These are phyloP conservation scores for Meripilus lineatus DNA, from an alignment of 1,284 basidiomycete species.

Conservation along the genomic window DNA sequence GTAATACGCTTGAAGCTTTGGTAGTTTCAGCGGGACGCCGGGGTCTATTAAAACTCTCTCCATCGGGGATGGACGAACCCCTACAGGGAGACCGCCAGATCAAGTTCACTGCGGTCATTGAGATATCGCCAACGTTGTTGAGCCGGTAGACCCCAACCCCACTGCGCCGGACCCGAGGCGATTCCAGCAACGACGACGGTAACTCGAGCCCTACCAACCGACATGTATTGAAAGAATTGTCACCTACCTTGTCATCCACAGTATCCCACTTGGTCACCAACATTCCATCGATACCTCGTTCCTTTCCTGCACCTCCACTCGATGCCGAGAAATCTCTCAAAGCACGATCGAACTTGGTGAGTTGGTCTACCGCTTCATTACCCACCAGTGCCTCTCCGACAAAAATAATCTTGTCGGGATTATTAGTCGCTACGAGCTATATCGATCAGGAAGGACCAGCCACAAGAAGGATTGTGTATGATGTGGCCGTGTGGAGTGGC, in stretches of 20 bases:
- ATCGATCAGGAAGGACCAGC: too few species aligned
- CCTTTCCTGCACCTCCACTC: constrained; percentile 54
- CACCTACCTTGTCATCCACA: constrained; percentile 81
- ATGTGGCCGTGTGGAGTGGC: too few species aligned
- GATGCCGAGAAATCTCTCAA: constrained; percentile 83
- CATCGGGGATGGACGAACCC: too few species aligned
- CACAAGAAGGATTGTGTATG: too few species aligned
- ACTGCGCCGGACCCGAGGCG: too few species aligned
- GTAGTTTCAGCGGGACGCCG: too few species aligned
- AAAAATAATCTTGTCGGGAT: constrained; percentile 93
- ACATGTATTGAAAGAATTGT: background rate
- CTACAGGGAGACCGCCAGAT: too few species aligned
- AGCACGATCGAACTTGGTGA: constrained; percentile 91
- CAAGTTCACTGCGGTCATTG: too few species aligned
- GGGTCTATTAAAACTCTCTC: too few species aligned
- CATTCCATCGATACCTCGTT: constrained; percentile 94
- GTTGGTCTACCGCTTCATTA: constrained; percentile 94
- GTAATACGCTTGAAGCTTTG: background rate
- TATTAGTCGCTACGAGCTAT: constrained; percentile 86
- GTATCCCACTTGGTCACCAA: constrained; percentile 97
- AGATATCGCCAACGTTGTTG: too few species aligned
- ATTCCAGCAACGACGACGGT: background rate
- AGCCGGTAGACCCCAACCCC: too few species aligned
- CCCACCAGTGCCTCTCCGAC: constrained; percentile 96
- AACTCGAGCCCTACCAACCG: too few species aligned